Conservation (phyloP, 805 yeast species). For the Candida glaebosa region DNA sequence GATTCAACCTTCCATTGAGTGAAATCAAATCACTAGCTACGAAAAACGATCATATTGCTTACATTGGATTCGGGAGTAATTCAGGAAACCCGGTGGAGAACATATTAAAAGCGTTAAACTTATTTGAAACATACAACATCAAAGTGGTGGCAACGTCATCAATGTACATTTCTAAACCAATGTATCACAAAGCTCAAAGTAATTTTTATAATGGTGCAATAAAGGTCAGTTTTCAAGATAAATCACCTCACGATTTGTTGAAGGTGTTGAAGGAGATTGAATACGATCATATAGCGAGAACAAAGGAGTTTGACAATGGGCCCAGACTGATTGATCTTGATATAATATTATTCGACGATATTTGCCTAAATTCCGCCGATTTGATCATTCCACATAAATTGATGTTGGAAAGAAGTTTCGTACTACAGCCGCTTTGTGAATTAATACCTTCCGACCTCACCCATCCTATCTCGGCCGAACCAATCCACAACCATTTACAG, state of each 20-base stretch:
- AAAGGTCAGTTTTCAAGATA: constrained; percentile 54
- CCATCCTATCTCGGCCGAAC: constrained; percentile 87
- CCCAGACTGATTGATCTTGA: constrained; percentile 92
- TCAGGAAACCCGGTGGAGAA: constrained; percentile 67
- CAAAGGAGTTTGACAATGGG: constrained; percentile 81
- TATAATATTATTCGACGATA: constrained; percentile 66
- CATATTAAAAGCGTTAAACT: constrained; percentile 52
- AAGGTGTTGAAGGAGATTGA: constrained; percentile 69
- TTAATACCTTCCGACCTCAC: constrained; percentile 58
- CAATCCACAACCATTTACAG: constrained; percentile 63
- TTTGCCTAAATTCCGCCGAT: constrained; percentile 51
- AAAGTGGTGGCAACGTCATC: constrained; percentile 64
- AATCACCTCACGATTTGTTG: constrained; percentile 62
- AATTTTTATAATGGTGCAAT: constrained; percentile 83
- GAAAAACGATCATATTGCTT: constrained; percentile 48
- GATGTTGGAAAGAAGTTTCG: constrained; percentile 89
- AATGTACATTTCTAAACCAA: constrained; percentile 84
- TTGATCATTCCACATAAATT: constrained; percentile 82
- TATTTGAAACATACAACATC: constrained; percentile 40
- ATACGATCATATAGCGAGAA: constrained; percentile 63
- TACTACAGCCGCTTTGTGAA: constrained; percentile 84
- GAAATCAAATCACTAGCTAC: constrained; percentile 5
- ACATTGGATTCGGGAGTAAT: constrained; percentile 88
- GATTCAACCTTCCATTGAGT: constrained; percentile 33
- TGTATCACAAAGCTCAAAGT: constrained; percentile 81